Conservation (phyloP, 495 filamentous ascomycete genomes). For the Lepraria neglecta region DNA sequence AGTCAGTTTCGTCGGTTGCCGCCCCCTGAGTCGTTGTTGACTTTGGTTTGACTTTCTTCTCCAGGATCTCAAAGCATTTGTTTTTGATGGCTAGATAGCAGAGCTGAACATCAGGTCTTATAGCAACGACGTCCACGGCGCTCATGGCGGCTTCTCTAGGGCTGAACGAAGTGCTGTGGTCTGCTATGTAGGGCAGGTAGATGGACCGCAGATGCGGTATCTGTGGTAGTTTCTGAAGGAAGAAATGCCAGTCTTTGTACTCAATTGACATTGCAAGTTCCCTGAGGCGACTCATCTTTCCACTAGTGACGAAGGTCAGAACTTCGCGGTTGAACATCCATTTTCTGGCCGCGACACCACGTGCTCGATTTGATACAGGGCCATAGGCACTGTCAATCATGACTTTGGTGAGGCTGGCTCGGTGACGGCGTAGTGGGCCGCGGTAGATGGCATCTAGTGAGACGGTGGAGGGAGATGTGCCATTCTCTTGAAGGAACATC, state of each 20-base stretch:
- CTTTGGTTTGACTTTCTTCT: slow-evolving; percentile 50
- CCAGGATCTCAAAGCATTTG: slow-evolving; percentile 88
- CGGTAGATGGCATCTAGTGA: slow-evolving; percentile 69
- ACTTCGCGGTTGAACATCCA: slow-evolving; percentile 77
- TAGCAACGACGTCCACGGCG: slow-evolving; percentile 75
- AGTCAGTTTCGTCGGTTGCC: slow-evolving; percentile 24
- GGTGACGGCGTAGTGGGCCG: slow-evolving; percentile 66
- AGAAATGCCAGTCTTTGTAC: slow-evolving; percentile 85
- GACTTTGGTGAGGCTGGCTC: slow-evolving; percentile 65
- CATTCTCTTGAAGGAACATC: slow-evolving; percentile 74
- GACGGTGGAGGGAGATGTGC: slow-evolving; percentile 50
- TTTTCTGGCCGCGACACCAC: slow-evolving; percentile 51
- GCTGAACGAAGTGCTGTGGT: slow-evolving; percentile 49
- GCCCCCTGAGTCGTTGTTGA: slow-evolving; percentile 20
- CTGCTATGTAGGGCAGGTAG: slow-evolving; percentile 67
- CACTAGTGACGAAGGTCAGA: slow-evolving; percentile 71
- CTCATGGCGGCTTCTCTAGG: slow-evolving; percentile 74
- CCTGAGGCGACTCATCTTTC: slow-evolving; percentile 67
- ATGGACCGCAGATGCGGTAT: slow-evolving; percentile 70
- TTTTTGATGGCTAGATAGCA: slow-evolving; percentile 73
- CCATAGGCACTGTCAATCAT: slow-evolving; percentile 67
- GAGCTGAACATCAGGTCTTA: slow-evolving; percentile 78
- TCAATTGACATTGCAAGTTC: slow-evolving; percentile 75
- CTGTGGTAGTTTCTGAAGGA: slow-evolving; percentile 74
- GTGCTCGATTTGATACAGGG: slow-evolving; percentile 28